Conservation (phyloP, 306 rosid genomes). For the Sophora flavescens region DNA sequence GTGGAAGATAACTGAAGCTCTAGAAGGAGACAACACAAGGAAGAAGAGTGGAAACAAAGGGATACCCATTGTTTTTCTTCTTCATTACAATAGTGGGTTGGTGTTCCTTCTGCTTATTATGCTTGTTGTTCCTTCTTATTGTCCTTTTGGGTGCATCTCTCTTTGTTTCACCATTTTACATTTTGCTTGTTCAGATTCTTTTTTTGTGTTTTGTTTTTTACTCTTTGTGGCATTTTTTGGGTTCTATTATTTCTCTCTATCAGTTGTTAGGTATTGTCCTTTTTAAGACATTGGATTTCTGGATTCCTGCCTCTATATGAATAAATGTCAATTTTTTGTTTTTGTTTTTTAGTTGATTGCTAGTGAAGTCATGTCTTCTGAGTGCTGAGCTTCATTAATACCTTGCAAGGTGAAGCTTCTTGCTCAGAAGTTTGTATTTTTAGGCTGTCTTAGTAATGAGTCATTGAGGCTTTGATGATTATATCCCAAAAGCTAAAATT, state of each 20-base stretch:
- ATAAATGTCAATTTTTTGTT: not conserved
- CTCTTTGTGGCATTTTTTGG: not conserved
- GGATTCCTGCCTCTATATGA: not conserved
- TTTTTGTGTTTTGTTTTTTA: not conserved
- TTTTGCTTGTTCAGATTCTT: constrained; percentile 31
- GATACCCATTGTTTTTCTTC: constrained; percentile 36
- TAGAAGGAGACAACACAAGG: not conserved
- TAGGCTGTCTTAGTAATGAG: constrained; percentile 38
- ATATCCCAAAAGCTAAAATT: not conserved
- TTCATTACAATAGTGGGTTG: constrained; percentile 54
- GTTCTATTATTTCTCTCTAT: not conserved
- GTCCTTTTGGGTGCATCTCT: constrained; percentile 44
- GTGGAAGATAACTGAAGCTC: not conserved
- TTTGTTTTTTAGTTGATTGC: constrained; percentile 22
- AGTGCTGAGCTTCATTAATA: constrained; percentile 32
- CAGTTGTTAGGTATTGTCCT: not conserved
- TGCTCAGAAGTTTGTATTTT: constrained; percentile 33
- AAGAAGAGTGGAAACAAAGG: constrained; percentile 11
- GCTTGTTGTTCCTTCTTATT: not conserved
- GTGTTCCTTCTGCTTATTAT: constrained; percentile 13
- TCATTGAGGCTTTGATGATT: constrained; percentile 24
- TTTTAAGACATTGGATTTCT: not conserved
- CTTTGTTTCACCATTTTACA: constrained; percentile 7
- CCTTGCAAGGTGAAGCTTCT: constrained; percentile 30
- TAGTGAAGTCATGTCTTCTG: constrained; percentile 35